Percentiles rank a stretch among this genome's conserved stretches.
Evolutionary conservation across 805 yeast species (phyloP).

Genomic region (Candida sakaeoensis): DNA sequence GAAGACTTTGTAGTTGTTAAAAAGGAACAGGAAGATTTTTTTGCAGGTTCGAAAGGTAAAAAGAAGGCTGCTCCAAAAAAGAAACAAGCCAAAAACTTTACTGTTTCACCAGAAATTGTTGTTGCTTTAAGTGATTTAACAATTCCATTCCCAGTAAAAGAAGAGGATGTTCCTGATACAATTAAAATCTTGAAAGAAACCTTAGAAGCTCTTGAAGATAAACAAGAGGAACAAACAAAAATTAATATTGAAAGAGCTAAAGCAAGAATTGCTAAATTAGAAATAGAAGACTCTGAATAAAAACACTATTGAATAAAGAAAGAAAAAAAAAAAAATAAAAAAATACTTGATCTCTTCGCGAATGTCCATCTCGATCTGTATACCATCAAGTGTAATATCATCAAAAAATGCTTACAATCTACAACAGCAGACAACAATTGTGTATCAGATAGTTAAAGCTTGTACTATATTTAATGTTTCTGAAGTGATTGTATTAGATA

Average conservation of each 20-base stretch:
- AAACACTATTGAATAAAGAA: conserved; percentile 10
- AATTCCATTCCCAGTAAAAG: conserved; percentile 71
- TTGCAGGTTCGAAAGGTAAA: conserved; percentile 45
- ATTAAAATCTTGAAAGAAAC: conserved; percentile 68
- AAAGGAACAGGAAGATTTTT: conserved; percentile 58
- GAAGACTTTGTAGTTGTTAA: conserved; percentile 60
- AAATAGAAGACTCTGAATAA: conserved; percentile 31
- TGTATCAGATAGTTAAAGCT: conserved; percentile 76
- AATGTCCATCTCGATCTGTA: conserved; percentile 65
- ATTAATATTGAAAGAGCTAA: conserved; percentile 73
- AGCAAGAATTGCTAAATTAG: conserved; percentile 68
- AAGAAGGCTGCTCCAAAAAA: conserved; percentile 48
- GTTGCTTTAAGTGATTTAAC: conserved; percentile 72
- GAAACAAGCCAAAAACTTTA: conserved; percentile 53
- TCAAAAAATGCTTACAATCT: conserved; percentile 54
- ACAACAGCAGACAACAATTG: conserved; percentile 68
- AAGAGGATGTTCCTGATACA: conserved; percentile 66
- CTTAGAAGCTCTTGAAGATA: conserved; percentile 59
- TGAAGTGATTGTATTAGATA: conserved; percentile 70
- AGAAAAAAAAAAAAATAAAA: conserved; percentile 4
- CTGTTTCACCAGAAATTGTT: conserved; percentile 77
- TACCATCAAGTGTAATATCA: conserved; percentile 66
- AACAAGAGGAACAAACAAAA: conserved; percentile 79
- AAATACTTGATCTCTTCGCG: conserved; percentile 17
- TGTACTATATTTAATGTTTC: conserved; percentile 66